Evolutionary conservation across 2,329 filamentous ascomycete species (phyloP), one percentile per base, ranked within the genome.

Genomic region (Corinectria fuckeliana): DNA sequence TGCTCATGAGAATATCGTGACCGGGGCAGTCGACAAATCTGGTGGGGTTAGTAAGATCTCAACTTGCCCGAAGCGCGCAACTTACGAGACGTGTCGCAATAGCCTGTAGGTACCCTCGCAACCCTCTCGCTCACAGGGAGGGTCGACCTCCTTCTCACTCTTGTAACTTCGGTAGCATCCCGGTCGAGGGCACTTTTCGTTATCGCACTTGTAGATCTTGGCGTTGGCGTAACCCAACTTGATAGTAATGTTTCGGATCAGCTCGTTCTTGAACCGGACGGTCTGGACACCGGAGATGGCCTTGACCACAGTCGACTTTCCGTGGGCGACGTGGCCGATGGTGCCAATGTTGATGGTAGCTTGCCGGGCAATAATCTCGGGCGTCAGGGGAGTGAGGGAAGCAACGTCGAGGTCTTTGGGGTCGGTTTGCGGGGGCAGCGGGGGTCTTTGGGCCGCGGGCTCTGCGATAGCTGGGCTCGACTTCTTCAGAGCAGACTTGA

Each of bases 1-100:
- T 99, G 81, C 94, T 98, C 95, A 99, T 99, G 78, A 99, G 93
- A 93, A 99, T 99, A 82, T 99, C 95, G 91, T 99, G 95, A 79
- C 95, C 95, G 57, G 95, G 95, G 85, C 95, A 98, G 80, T 98
- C 95, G 69, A 98, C 95, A 77, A 98, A 99, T 14, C 92, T 94
- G 68, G 20, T 47, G 44, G 20, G 41, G 51, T 71, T 54, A 73
- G 67, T 48, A 60, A 60, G n/a, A 32, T 36, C 38, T 44, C 58
- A 39, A 21, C 18, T 16, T 7, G 14, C n/a, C n/a, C 25, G n/a
- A 16, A 9, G 45, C 36, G 48, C 26, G 41, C 16, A 50, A 86
- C 91, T 85, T 82, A 94, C 89, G 92, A 96, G 73, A 97, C 93
- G 77, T 97, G 93, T 81, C 93, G 88, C 72, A 96, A 81, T 73